Percentiles rank a stretch among this genome's conserved stretches.
phyloP scores from a whole-genome alignment of 371 early-diverging fungal species.

The Furculomyces boomerangus region DNA sequence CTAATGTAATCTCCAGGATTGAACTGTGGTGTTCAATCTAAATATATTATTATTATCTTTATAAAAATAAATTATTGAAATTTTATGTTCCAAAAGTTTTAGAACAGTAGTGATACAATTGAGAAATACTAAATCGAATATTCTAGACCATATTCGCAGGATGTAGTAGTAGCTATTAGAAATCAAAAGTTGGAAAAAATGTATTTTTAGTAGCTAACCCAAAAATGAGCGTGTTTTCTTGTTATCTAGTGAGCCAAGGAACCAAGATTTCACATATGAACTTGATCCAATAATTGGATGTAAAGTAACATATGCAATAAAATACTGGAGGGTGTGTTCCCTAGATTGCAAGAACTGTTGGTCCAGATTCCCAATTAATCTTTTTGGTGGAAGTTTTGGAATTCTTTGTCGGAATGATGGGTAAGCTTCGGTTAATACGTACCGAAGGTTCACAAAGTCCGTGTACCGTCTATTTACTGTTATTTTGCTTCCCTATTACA shows the following conservation, averaged over 20 bases:
- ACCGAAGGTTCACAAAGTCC: conserved; percentile 1
- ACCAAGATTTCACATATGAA: not conserved
- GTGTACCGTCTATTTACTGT: not conserved
- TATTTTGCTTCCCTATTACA: not conserved
- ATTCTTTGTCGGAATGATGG: not conserved
- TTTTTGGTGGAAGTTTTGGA: conserved; percentile 4
- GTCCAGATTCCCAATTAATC: conserved; percentile 2
- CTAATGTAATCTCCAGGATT: conserved; percentile 17
- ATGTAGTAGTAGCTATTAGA: too few relatives aligned
- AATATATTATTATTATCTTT: too few relatives aligned
- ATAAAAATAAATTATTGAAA: too few relatives aligned
- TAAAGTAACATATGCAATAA: not conserved
- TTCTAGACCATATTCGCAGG: too few relatives aligned
- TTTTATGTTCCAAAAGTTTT: too few relatives aligned
- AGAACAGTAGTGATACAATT: too few relatives aligned
- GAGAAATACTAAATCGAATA: too few relatives aligned
- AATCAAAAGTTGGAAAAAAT: too few relatives aligned
- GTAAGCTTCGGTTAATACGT: not conserved
- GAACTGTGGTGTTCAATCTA: conserved; percentile 14
- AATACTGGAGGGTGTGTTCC: conserved; percentile 3
- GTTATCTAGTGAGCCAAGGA: too few relatives aligned
- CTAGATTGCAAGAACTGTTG: conserved; percentile 1
- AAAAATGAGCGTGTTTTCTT: too few relatives aligned
- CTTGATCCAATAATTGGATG: conserved; percentile 4
- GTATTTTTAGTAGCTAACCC: too few relatives aligned